A percentile compares a stretch with the other conserved stretches of the same genome.
These are phyloP conservation scores for Fusarium verticillioides DNA, from an alignment of 2,329 filamentous ascomycete species.

Conservation along the genomic window DNA sequence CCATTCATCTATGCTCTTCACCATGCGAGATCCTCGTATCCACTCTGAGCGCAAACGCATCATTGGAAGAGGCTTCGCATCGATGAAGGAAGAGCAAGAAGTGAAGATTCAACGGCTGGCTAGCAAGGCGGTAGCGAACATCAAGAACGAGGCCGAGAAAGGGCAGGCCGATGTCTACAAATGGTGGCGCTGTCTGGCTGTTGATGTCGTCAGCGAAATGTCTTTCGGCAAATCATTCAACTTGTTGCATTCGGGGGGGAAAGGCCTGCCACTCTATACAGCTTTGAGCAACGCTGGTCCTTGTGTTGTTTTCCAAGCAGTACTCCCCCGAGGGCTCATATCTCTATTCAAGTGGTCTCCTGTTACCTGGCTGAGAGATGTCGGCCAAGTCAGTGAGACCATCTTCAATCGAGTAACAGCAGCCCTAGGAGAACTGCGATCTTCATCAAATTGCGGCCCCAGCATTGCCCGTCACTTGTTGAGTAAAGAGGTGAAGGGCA, in stretches of 20 bases:
- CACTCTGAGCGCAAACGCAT: constrained; percentile 4
- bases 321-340: not conserved
- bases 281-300: not conserved
- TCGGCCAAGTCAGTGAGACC: not conserved
- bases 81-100: constrained; percentile 1
- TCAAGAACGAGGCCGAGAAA: not conserved
- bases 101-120: not conserved
- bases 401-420: not conserved
- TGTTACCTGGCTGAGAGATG: not conserved
- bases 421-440: not conserved
- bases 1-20: constrained; percentile 8
- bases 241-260: not conserved
- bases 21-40: constrained; percentile 4
- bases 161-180: constrained; percentile 9
- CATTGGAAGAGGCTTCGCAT: not conserved
- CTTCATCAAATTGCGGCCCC: not conserved
- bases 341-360: constrained; percentile 2
- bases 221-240: constrained; percentile 2
- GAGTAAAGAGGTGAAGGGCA: not conserved
- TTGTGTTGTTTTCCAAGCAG: not conserved
- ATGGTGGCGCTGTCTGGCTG: constrained; percentile 16
- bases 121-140: not conserved
- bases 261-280: not conserved
- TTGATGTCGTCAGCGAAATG: constrained; percentile 13
- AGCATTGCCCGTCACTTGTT: not conserved